phyloP scores from a whole-genome alignment of 2,329 filamentous ascomycete genomes.

The Dothideomycetes sp. region DNA sequence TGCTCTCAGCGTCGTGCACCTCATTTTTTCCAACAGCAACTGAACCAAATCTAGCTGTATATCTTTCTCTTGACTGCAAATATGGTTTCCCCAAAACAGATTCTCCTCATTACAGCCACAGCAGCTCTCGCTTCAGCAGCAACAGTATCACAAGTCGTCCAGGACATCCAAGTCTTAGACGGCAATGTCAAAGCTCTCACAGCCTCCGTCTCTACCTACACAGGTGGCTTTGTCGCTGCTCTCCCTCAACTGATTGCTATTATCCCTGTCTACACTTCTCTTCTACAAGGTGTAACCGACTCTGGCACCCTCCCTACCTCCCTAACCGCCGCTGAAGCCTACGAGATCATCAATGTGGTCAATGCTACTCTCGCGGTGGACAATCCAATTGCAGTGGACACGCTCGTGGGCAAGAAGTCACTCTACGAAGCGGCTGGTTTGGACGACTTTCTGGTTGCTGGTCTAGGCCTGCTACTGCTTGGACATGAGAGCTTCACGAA shows the following conservation, averaged over 20 bases:
- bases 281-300: conserved; percentile 1
- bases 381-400: conserved; percentile 1
- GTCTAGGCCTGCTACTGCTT: conserved; percentile 2
- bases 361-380: conserved; percentile 3
- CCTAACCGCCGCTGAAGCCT: background rate
- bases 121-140: no score
- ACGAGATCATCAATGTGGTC: conserved; percentile 1
- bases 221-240: conserved; percentile 1
- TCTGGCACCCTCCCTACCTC: conserved; percentile 2
- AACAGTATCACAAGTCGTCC: background rate
- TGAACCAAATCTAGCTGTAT: no score
- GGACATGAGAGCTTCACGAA: conserved; percentile 4
- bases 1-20: no score
- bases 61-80: no score
- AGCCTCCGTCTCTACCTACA: background rate
- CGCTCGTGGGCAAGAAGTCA: conserved; percentile 1
- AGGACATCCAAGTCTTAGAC: conserved; percentile 1
- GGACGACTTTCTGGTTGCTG: conserved; percentile 1
- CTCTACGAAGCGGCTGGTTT: conserved; percentile 1
- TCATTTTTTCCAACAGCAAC: no score
- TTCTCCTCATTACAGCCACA: no score
- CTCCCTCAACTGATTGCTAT: background rate
- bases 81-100: no score
- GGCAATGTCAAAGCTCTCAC: conserved; percentile 1
- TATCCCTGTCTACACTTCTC: conserved; percentile 1